phyloP scores from a whole-genome alignment of 805 yeast species.

The Candida railenensis region DNA sequence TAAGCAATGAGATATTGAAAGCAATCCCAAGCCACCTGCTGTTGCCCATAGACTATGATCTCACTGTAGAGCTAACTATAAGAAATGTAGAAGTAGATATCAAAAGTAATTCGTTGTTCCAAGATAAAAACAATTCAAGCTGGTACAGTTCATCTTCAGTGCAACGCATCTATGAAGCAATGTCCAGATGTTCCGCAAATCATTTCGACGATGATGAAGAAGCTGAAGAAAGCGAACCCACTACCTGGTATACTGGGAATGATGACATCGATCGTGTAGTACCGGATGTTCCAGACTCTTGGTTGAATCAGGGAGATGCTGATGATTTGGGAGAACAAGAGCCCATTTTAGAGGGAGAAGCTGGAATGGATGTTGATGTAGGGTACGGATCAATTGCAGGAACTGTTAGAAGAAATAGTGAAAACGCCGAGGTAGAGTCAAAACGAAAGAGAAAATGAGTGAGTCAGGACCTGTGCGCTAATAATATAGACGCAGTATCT shows the following conservation, averaged over 20 bases:
- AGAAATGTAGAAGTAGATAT: neutral
- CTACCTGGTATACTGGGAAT: slow-evolving; percentile 1
- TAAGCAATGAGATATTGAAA: slow-evolving; percentile 2
- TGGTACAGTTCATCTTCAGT: neutral
- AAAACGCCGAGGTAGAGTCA: slow-evolving; percentile 11
- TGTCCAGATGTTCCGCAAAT: slow-evolving; percentile 38
- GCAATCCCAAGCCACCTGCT: slow-evolving; percentile 9
- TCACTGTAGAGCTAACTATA: slow-evolving; percentile 6
- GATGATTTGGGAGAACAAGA: slow-evolving; percentile 32
- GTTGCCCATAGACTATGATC: slow-evolving; percentile 8
- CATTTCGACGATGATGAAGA: slow-evolving; percentile 28
- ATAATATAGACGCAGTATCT: no score
- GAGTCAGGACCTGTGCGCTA: neutral
- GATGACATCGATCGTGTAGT: slow-evolving; percentile 13
- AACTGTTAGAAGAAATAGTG: slow-evolving; percentile 24
- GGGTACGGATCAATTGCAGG: slow-evolving; percentile 38
- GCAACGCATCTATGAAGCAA: slow-evolving; percentile 15
- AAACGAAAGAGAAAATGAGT: slow-evolving; percentile 1
- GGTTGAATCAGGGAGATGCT: slow-evolving; percentile 33
- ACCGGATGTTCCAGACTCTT: slow-evolving; percentile 23
- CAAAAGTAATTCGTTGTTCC: neutral
- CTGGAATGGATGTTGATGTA: slow-evolving; percentile 44
- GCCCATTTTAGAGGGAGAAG: slow-evolving; percentile 19
- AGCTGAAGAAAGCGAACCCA: slow-evolving; percentile 18
- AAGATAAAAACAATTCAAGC: neutral